Percentiles rank a stretch among this genome's conserved stretches.
Evolutionary conservation across 2,329 filamentous ascomycete species (phyloP).

Genomic region (Atkinsonella hypoxylon): DNA sequence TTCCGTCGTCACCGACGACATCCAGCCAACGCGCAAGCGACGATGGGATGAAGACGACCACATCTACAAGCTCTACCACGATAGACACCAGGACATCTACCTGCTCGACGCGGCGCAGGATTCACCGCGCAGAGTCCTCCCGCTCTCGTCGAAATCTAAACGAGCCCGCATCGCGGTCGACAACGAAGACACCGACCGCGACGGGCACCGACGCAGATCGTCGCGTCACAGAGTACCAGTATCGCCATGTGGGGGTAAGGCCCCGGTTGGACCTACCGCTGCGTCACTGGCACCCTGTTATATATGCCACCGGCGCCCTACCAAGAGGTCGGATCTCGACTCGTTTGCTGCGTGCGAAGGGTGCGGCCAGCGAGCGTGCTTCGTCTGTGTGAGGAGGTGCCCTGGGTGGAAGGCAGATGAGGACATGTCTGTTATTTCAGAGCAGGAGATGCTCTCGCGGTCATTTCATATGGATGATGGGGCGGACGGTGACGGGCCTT

Average conservation of each 20-base stretch:
- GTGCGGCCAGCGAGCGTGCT: conserved; percentile 52
- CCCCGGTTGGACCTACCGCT: conserved; percentile 7
- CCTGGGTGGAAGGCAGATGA: conserved; percentile 30
- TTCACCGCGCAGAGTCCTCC: conserved; percentile 17
- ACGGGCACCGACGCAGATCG: conserved; percentile 13
- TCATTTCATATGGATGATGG: conserved; percentile 36
- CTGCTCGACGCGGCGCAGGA: conserved; percentile 16
- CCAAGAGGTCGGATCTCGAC: conserved; percentile 52
- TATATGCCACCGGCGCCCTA: conserved; percentile 54
- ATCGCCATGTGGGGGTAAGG: conserved; percentile 9
- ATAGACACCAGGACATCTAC: conserved; percentile 16
- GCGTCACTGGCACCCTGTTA: conserved; percentile 44
- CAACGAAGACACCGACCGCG: conserved; percentile 12
- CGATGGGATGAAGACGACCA: conserved; percentile 20
- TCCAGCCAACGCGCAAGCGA: conserved; percentile 22
- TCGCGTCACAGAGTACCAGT: conserved; percentile 14
- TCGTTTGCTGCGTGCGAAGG: conserved; percentile 52
- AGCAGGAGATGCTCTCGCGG: conserved; percentile 25
- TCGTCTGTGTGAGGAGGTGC: conserved; percentile 56
- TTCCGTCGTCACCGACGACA: conserved; percentile 18
- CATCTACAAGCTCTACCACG: conserved; percentile 15
- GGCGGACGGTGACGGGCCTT: neutral
- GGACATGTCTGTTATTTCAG: conserved; percentile 13
- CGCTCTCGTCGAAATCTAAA: conserved; percentile 17
- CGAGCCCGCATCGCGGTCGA: conserved; percentile 15